These are phyloP conservation scores for Phytophthora uliginosa DNA, from an alignment of 352 stramenopile genomes.

Conservation along the genomic window DNA sequence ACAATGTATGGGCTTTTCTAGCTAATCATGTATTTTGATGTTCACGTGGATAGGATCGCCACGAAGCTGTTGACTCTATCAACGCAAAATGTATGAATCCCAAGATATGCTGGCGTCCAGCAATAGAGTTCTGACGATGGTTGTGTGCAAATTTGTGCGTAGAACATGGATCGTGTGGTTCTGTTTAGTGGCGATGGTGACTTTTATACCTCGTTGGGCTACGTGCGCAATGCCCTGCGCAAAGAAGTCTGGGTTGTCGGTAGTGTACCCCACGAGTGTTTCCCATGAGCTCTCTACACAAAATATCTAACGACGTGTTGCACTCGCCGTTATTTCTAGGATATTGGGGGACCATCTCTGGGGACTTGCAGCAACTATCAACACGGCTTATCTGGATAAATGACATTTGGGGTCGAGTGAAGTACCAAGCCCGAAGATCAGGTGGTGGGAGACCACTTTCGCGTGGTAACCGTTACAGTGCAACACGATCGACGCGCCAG, in stretches of 20 bases:
- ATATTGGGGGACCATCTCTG: conserved; percentile 59
- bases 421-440: conserved; percentile 8
- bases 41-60: conserved; percentile 53
- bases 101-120: background rate
- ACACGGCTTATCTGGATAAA: conserved; percentile 70
- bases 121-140: background rate
- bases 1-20: background rate
- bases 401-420: conserved; percentile 54
- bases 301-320: no score
- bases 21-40: background rate
- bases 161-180: conserved; percentile 4
- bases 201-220: conserved; percentile 77
- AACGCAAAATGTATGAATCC: conserved; percentile 53
- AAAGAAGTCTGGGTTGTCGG: conserved; percentile 83
- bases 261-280: conserved; percentile 18
- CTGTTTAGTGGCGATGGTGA: conserved; percentile 63
- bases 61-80: conserved; percentile 77
- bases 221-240: conserved; percentile 62
- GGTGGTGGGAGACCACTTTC: background rate
- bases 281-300: no score
- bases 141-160: background rate
- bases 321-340: conserved; percentile 29
- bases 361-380: conserved; percentile 71
- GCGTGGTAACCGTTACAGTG: no score
- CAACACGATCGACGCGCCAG: background rate